A percentile compares a stretch with the other conserved stretches of the same genome.
These are phyloP conservation scores for Apophysomyces sp. DNA, from an alignment of 371 early-diverging fungal species.

Conservation along the genomic window DNA sequence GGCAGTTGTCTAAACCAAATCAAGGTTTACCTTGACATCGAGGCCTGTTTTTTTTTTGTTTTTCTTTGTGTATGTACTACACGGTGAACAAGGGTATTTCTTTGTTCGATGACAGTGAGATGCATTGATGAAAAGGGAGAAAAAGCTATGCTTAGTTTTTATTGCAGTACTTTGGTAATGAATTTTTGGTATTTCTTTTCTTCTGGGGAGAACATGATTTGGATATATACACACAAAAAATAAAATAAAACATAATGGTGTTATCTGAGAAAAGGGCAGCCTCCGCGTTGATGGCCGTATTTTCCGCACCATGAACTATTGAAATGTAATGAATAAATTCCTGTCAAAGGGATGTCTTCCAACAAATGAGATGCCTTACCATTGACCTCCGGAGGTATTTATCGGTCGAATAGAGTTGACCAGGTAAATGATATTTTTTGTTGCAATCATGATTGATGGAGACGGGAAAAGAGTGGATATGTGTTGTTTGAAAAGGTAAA, in stretches of 20 bases:
- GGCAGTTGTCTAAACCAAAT: not conserved
- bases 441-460: not conserved
- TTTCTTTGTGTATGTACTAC: not conserved
- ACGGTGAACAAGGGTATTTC: too few relatives aligned
- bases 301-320: slow-evolving; percentile 14
- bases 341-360: not conserved
- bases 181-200: too few relatives aligned
- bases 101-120: too few relatives aligned
- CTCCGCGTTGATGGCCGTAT: slow-evolving; percentile 8
- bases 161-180: not conserved
- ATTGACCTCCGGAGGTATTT: slow-evolving; percentile 15
- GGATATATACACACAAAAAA: not conserved
- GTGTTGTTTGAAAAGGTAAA: too few relatives aligned
- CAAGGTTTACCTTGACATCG: not conserved
- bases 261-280: slow-evolving; percentile 10
- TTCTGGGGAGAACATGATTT: too few relatives aligned
- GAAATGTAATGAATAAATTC: not conserved
- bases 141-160: too few relatives aligned
- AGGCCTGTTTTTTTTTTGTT: not conserved
- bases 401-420: not conserved
- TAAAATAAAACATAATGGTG: not conserved
- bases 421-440: not conserved
- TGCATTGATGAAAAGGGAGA: too few relatives aligned
- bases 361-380: slow-evolving; percentile 6
- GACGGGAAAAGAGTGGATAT: not conserved